Percentiles rank a stretch among this genome's conserved stretches.
phyloP scores from a whole-genome alignment of 2,329 filamentous ascomycete species.

The Penicillium paneum region DNA sequence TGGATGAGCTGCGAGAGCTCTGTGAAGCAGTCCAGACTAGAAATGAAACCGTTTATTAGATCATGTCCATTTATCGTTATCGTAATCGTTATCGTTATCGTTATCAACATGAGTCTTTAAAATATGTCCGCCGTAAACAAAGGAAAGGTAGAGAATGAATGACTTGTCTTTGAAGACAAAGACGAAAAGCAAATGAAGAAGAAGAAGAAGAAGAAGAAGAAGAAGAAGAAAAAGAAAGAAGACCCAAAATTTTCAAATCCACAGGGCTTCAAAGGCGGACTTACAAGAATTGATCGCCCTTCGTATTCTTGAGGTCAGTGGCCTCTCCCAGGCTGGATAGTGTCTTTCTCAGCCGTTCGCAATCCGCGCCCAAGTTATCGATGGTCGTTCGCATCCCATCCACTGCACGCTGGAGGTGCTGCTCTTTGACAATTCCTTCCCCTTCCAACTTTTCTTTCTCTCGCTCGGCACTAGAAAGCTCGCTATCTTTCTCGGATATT shows the following conservation, averaged over 20 bases:
- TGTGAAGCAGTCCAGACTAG: constrained; percentile 52
- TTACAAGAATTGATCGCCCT: constrained; percentile 52
- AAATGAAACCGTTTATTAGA: constrained; percentile 40
- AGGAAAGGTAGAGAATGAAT: constrained; percentile 18
- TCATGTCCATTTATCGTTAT: constrained; percentile 38
- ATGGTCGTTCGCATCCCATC: constrained; percentile 48
- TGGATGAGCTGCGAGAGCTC: constrained; percentile 52
- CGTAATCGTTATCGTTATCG: constrained; percentile 13
- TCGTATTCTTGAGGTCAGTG: constrained; percentile 50
- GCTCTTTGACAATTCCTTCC: constrained; percentile 46
- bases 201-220: constrained; percentile 16
- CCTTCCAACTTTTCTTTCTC: constrained; percentile 44
- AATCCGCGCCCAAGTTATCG: constrained; percentile 51
- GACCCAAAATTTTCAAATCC: constrained; percentile 19
- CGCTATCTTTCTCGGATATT: constrained; percentile 43
- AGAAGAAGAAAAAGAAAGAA: constrained; percentile 13
- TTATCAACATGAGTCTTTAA: constrained; percentile 32
- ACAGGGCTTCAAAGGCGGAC: constrained; percentile 33
- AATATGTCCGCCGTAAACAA: constrained; percentile 5
- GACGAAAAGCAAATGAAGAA: constrained; percentile 17
- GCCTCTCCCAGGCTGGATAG: constrained; percentile 51
- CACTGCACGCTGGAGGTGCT: constrained; percentile 44
- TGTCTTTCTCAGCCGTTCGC: constrained; percentile 50
- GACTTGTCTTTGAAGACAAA: constrained; percentile 19
- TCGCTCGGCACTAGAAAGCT: constrained; percentile 44